Percentiles rank a stretch among this genome's conserved stretches.
phyloP scores from a whole-genome alignment of 2,329 filamentous ascomycete genomes.

The Stagonosporopsis rhizophila region DNA sequence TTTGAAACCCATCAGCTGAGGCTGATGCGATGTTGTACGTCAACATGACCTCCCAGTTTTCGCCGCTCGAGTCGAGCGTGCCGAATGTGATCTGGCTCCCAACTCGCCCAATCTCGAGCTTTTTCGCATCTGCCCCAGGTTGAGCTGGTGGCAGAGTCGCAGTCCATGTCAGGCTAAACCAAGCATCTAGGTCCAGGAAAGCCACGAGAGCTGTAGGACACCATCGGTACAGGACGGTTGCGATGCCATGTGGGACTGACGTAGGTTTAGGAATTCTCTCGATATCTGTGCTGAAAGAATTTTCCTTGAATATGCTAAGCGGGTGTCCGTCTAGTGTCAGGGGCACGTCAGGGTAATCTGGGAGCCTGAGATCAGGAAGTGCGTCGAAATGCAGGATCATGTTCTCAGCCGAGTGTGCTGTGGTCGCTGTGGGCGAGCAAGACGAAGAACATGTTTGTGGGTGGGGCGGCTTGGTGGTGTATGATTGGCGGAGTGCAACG shows the following conservation, averaged over 20 bases:
- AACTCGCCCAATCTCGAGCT: slow-evolving; percentile 33
- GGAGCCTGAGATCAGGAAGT: slow-evolving; percentile 1
- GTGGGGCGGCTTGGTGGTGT: neutral
- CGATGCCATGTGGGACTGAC: slow-evolving; percentile 17
- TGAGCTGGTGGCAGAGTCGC: slow-evolving; percentile 9
- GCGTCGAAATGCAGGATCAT: slow-evolving; percentile 3
- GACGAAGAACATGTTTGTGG: slow-evolving; percentile 2
- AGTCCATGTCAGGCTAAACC: slow-evolving; percentile 35
- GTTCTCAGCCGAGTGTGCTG: neutral
- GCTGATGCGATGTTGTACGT: slow-evolving; percentile 26
- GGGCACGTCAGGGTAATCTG: slow-evolving; percentile 2
- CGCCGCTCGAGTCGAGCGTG: slow-evolving; percentile 23
- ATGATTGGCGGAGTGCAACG: neutral
- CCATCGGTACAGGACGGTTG: slow-evolving; percentile 32
- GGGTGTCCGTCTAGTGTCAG: slow-evolving; percentile 2
- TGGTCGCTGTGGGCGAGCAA: neutral
- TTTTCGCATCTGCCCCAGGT: slow-evolving; percentile 15
- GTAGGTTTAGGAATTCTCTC: neutral
- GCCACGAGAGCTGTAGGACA: slow-evolving; percentile 25
- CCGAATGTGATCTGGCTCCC: slow-evolving; percentile 35
- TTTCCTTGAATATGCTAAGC: slow-evolving; percentile 12
- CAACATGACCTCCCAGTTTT: slow-evolving; percentile 31
- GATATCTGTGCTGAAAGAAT: slow-evolving; percentile 6
- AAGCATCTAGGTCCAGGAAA: slow-evolving; percentile 33
- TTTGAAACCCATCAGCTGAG: neutral